Evolutionary conservation across 2,329 filamentous ascomycete genomes (phyloP).

Genomic region (Aaosphaeria pasadenensis): DNA sequence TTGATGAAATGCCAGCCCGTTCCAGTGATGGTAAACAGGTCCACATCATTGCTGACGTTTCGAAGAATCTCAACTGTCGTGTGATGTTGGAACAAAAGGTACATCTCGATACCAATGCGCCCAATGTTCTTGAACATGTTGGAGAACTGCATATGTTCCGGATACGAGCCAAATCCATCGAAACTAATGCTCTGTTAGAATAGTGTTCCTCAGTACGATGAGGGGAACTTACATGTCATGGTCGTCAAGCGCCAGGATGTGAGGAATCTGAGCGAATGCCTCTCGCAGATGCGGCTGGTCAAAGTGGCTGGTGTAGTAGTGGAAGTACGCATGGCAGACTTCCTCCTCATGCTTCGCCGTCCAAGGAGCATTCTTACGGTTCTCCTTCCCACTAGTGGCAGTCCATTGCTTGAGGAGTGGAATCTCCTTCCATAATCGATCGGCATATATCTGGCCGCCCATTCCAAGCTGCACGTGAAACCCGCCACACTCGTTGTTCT

Average conservation of each 20-base stretch:
- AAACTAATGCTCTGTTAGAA: constrained; percentile 59
- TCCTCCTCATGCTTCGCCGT: constrained; percentile 94
- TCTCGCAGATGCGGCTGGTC: constrained; percentile 93
- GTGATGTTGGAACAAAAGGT: constrained; percentile 96
- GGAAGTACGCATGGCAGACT: constrained; percentile 93
- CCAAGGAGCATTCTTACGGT: constrained; percentile 85
- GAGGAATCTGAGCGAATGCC: constrained; percentile 95
- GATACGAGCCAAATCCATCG: constrained; percentile 95
- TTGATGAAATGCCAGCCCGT: constrained; percentile 99
- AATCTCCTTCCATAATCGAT: constrained; percentile 94
- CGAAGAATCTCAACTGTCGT: constrained; percentile 91
- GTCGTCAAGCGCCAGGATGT: constrained; percentile 88
- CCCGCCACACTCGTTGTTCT: constrained; percentile 92
- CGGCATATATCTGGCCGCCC: constrained; percentile 93
- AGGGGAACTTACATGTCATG: constrained; percentile 85
- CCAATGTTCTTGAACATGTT: constrained; percentile 99
- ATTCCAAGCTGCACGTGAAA: constrained; percentile 93
- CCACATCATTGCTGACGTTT: constrained; percentile 80
- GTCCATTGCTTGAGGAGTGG: constrained; percentile 94
- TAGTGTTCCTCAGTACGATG: neutral
- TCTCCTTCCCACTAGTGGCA: constrained; percentile 86
- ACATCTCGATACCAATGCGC: constrained; percentile 94
- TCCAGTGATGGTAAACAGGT: constrained; percentile 96
- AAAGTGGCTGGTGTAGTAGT: constrained; percentile 98
- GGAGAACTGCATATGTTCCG: constrained; percentile 96